Evolutionary conservation across 345 rosid genomes (phyloP).

Genomic region (Salix suchowensis): DNA sequence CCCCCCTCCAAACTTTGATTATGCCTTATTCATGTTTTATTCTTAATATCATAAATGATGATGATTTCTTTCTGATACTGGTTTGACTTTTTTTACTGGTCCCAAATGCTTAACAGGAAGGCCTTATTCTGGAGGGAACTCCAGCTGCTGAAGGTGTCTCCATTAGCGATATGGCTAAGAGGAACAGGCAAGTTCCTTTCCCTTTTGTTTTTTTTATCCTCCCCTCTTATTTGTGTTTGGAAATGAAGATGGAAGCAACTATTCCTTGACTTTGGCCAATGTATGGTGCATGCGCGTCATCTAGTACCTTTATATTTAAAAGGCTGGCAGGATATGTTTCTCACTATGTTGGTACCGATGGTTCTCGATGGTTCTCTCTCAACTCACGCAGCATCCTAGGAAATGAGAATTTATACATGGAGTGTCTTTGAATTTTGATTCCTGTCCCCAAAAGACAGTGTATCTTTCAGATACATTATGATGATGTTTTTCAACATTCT

Average conservation of each 20-base stretch:
- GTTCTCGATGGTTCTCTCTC: neutral
- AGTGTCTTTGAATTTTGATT: neutral
- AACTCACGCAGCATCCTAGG: neutral
- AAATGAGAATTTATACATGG: neutral
- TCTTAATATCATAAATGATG: neutral
- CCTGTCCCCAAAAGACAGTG: neutral
- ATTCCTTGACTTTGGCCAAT: neutral
- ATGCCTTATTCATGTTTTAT: neutral
- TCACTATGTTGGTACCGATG: neutral
- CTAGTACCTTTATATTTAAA: neutral
- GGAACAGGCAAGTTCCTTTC: conserved; percentile 42
- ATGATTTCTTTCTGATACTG: neutral
- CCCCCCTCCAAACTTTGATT: neutral
- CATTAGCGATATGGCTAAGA: conserved; percentile 65
- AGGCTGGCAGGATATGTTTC: neutral
- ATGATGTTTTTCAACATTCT: neutral
- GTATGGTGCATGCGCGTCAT: neutral
- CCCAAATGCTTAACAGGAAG: conserved; percentile 55
- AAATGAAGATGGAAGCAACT: neutral
- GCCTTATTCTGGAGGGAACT: conserved; percentile 76
- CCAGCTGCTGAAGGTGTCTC: conserved; percentile 91
- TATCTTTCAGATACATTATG: neutral
- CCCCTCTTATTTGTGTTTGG: neutral
- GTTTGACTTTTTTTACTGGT: neutral
- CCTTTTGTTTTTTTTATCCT: too few species aligned